Percentiles rank a stretch among this genome's conserved stretches.
Evolutionary conservation across 352 stramenopile genomes (phyloP).

Genomic region (Phytophthora kernoviae): DNA sequence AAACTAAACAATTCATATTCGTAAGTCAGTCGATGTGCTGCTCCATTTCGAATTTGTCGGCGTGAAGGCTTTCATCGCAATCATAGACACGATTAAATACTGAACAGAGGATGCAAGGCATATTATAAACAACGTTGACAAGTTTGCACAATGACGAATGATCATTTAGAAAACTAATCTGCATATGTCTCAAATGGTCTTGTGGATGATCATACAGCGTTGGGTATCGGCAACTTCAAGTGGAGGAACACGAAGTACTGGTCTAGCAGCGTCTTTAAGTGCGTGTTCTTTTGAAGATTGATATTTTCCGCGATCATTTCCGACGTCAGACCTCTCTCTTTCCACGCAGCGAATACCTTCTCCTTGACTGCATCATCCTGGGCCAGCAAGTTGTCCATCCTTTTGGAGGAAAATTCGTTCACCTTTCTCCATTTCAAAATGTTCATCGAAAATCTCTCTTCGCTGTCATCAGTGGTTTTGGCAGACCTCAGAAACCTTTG

Average conservation of each 20-base stretch:
- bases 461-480: neutral
- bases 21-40: too few relatives aligned
- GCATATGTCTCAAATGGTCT: too few relatives aligned
- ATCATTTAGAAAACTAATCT: too few relatives aligned
- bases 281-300: neutral
- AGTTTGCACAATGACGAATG: too few relatives aligned
- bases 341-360: neutral
- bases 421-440: too few relatives aligned
- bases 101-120: too few relatives aligned
- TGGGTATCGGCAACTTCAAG: neutral
- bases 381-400: neutral
- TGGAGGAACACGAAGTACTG: neutral
- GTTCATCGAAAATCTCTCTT: neutral
- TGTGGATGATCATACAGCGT: conserved; percentile 18
- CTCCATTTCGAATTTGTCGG: too few relatives aligned
- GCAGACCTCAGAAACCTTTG: neutral
- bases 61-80: too few relatives aligned
- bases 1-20: too few relatives aligned
- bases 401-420: neutral
- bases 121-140: too few relatives aligned
- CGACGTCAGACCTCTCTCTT: neutral
- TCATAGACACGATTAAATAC: too few relatives aligned
- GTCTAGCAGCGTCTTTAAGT: neutral
- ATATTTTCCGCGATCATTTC: neutral
- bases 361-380: neutral